Conservation (phyloP, 208 protist species). For the Trypanosoma caninum region DNA sequence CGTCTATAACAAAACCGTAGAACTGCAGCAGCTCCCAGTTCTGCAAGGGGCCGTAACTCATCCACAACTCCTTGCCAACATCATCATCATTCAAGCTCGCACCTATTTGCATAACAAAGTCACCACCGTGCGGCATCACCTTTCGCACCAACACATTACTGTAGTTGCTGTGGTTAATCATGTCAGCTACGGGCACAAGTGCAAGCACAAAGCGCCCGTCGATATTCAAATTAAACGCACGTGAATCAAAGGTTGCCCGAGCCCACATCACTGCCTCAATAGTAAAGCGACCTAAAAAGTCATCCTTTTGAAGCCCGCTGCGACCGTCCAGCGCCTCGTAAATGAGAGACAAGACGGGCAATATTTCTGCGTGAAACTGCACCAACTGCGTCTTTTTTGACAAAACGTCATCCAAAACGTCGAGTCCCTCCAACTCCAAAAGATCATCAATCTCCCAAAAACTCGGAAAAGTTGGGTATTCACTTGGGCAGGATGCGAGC, state of each 20-base stretch:
- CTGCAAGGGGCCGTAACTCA: constrained; percentile 93
- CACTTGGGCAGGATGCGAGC: constrained; percentile 45
- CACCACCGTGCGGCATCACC: constrained; percentile 61
- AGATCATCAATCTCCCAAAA: constrained; percentile 69
- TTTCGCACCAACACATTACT: constrained; percentile 75
- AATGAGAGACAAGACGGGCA: constrained; percentile 35
- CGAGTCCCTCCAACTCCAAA: constrained; percentile 65
- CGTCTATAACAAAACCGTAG: constrained; percentile 87
- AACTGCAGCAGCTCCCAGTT: constrained; percentile 90
- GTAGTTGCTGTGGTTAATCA: constrained; percentile 87
- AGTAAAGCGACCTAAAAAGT: constrained; percentile 33
- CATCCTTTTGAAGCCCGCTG: constrained; percentile 18
- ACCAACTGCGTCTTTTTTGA: constrained; percentile 46
- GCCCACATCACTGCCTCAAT: constrained; percentile 71
- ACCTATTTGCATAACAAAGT: constrained; percentile 80
- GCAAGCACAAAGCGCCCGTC: constrained; percentile 63
- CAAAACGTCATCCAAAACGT: constrained; percentile 81
- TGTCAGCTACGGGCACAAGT: constrained; percentile 83
- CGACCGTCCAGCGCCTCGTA: constrained; percentile 26
- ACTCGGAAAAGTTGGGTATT: constrained; percentile 69
- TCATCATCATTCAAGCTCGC: constrained; percentile 47
- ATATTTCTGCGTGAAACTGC: constrained; percentile 41
- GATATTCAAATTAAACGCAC: constrained; percentile 87
- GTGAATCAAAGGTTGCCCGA: constrained; percentile 83
- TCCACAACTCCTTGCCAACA: constrained; percentile 81